phyloP scores from a whole-genome alignment of 768 basidiomycete genomes.

The Agaricus bisporus region DNA sequence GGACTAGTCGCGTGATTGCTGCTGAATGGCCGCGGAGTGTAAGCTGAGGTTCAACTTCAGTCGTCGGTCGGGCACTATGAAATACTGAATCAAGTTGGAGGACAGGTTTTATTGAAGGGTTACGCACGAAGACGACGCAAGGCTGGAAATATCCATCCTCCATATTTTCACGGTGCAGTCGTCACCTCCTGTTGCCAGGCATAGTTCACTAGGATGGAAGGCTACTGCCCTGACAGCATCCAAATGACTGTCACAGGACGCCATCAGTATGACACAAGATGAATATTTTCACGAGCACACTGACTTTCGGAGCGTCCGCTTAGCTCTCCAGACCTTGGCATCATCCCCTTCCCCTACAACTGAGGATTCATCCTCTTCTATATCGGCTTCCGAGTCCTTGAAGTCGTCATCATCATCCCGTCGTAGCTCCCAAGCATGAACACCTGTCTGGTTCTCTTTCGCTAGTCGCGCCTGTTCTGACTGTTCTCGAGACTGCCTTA shows the following conservation, averaged over 20 bases:
- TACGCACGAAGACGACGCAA: conserved; percentile 75
- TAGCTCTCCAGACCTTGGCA: conserved; percentile 77
- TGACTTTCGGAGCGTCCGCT: conserved; percentile 84
- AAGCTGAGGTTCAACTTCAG: conserved; percentile 88
- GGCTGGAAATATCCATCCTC: conserved; percentile 74
- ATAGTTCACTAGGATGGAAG: conserved; percentile 82
- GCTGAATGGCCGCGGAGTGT: conserved; percentile 93
- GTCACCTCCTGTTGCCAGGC: conserved; percentile 90
- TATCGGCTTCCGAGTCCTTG: conserved; percentile 66
- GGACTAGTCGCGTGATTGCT: conserved; percentile 80
- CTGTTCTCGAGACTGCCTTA: conserved; percentile 60
- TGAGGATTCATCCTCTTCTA: conserved; percentile 59
- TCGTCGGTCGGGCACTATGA: conserved; percentile 58
- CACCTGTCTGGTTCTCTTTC: conserved; percentile 30
- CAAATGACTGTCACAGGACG: conserved; percentile 60
- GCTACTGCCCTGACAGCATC: conserved; percentile 88
- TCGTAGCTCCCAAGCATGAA: conserved; percentile 46
- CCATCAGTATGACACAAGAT: conserved; percentile 13
- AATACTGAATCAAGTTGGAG: conserved; percentile 14
- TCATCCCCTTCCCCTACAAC: conserved; percentile 65
- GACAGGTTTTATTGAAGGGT: conserved; percentile 9
- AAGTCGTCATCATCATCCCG: conserved; percentile 57
- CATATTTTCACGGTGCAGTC: conserved; percentile 96
- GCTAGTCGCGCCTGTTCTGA: conserved; percentile 44
- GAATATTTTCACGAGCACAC: conserved; percentile 27